Evolutionary conservation across 2,329 filamentous ascomycete species (phyloP).

Genomic region (Clarireedia homoeocarpa): DNA sequence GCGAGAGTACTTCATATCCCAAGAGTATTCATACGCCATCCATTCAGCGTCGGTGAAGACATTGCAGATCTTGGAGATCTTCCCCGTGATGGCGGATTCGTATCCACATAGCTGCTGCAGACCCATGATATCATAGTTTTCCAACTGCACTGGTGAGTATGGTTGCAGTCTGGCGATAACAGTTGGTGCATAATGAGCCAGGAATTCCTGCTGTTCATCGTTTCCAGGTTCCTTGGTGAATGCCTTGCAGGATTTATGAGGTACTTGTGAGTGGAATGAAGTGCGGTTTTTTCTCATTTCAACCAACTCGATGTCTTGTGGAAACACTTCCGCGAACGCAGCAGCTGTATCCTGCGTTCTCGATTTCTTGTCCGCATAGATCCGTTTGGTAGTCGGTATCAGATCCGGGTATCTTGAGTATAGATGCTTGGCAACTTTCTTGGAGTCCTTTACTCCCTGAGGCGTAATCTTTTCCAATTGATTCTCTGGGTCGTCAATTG

Average conservation of each 20-base stretch:
- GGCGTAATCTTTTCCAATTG: conserved; percentile 27
- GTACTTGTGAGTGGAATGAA: conserved; percentile 30
- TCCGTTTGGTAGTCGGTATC: conserved; percentile 24
- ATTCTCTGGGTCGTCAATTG: conserved; percentile 26
- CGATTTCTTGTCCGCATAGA: conserved; percentile 27
- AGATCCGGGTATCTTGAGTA: conserved; percentile 23
- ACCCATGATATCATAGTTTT: conserved; percentile 51
- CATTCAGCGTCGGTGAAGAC: conserved; percentile 54
- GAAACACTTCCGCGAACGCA: conserved; percentile 23
- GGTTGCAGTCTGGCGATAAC: conserved; percentile 49
- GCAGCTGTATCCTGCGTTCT: conserved; percentile 26
- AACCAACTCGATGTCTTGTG: conserved; percentile 23
- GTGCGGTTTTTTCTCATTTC: conserved; percentile 44
- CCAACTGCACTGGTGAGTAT: conserved; percentile 54
- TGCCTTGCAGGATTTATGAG: conserved; percentile 51
- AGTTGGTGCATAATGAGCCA: conserved; percentile 49
- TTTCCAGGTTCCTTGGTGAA: conserved; percentile 32
- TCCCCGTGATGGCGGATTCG: conserved; percentile 46
- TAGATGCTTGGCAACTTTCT: conserved; percentile 24
- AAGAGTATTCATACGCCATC: conserved; percentile 59
- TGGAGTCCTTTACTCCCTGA: conserved; percentile 24
- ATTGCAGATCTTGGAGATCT: conserved; percentile 52
- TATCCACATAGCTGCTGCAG: conserved; percentile 52
- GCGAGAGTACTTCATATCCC: conserved; percentile 56
- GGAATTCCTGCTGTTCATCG: conserved; percentile 30